Percentiles rank a stretch among this genome's conserved stretches.
Evolutionary conservation across 2,329 filamentous ascomycete species (phyloP).

Genomic region (Colletotrichum sp.): DNA sequence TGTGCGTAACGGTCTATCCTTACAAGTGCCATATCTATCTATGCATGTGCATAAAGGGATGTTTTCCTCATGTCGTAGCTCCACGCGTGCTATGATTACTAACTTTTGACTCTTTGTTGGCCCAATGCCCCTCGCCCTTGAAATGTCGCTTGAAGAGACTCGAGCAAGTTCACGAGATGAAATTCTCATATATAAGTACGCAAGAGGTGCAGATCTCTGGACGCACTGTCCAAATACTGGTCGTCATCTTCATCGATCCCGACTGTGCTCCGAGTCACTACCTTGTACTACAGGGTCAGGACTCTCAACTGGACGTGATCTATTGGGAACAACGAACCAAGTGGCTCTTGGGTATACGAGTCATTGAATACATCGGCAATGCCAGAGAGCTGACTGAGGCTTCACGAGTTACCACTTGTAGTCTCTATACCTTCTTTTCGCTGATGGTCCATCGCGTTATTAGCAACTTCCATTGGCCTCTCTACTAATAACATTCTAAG

Average conservation of each 20-base stretch:
- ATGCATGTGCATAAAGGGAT: background rate
- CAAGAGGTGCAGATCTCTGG: background rate
- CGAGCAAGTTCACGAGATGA: too few species aligned
- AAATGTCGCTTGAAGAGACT: too few species aligned
- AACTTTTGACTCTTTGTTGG: background rate
- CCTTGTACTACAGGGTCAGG: background rate
- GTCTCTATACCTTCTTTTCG: background rate
- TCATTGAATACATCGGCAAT: background rate
- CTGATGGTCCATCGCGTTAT: background rate
- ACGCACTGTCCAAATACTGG: background rate
- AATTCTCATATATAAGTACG: too few species aligned
- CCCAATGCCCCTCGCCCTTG: too few species aligned
- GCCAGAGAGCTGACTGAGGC: background rate
- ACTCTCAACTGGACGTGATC: background rate
- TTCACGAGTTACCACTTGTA: background rate
- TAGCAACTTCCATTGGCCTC: background rate
- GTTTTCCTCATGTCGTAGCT: background rate
- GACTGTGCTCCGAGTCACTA: background rate
- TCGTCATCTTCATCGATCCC: too few species aligned
- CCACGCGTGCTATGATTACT: rapidly evolving
- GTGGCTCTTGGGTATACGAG: background rate
- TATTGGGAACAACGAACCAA: background rate
- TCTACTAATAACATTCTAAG: too few species aligned
- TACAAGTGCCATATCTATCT: too few species aligned
- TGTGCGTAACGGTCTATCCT: too few species aligned